Evolutionary conservation across 2,329 filamentous ascomycete genomes (phyloP).

Genomic region (Calonectria hongkongensis): DNA sequence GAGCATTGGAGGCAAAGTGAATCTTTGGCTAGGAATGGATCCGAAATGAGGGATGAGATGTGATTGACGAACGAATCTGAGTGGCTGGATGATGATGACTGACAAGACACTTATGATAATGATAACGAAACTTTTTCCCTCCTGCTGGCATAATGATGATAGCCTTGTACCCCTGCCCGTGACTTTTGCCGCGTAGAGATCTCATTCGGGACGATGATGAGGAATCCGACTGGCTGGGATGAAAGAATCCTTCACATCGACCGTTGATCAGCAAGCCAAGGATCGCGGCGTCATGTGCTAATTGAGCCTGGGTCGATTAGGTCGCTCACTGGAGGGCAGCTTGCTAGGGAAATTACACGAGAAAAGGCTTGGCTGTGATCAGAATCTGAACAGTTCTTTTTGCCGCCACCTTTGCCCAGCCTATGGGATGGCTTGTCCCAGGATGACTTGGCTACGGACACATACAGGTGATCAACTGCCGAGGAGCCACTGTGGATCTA

Average conservation of each 20-base stretch:
- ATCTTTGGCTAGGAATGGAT: conserved; percentile 42
- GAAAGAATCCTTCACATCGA: conserved; percentile 25
- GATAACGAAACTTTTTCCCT: conserved; percentile 50
- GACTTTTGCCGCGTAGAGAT: conserved; percentile 3
- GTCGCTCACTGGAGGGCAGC: conserved; percentile 8
- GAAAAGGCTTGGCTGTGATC: background rate
- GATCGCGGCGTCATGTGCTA: conserved; percentile 13
- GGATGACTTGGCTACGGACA: conserved; percentile 4
- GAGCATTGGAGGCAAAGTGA: conserved; percentile 50
- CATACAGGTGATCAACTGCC: conserved; percentile 30
- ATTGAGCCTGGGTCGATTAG: background rate
- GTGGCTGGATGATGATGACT: conserved; percentile 48
- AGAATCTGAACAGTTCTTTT: conserved; percentile 2
- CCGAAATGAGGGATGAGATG: conserved; percentile 42
- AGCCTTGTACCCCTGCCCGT: background rate
- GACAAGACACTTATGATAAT: conserved; percentile 54
- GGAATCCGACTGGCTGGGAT: background rate
- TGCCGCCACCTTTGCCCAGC: conserved; percentile 7
- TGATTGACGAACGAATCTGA: conserved; percentile 42
- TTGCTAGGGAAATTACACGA: conserved; percentile 23
- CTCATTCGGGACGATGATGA: background rate
- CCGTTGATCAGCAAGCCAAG: background rate
- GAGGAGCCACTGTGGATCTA: conserved; percentile 32
- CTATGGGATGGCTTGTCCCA: conserved; percentile 16
- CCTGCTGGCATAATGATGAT: conserved; percentile 26